Evolutionary conservation across 441 rosid species (phyloP).

Genomic region (Syzygium syzygioides): DNA sequence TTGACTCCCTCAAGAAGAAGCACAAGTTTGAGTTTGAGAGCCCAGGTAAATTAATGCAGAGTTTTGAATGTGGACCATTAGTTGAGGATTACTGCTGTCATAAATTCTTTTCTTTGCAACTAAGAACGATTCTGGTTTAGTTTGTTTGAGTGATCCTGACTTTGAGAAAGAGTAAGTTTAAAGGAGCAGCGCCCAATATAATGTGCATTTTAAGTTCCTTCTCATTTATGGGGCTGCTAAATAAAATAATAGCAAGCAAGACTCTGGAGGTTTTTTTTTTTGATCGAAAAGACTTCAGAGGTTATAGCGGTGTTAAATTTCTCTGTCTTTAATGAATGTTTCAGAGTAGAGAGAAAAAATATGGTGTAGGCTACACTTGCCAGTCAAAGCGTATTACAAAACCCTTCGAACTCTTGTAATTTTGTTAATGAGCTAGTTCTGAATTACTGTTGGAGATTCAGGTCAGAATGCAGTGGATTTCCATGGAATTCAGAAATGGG

Average conservation of each 20-base stretch:
- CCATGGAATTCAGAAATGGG: not conserved
- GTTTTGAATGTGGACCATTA: not conserved
- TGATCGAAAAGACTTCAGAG: not conserved
- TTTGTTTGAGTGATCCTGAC: not conserved
- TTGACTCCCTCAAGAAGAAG: constrained; percentile 47
- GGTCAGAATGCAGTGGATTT: not conserved
- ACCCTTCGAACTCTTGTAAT: not conserved
- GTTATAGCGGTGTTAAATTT: not conserved
- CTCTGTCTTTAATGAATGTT: not conserved
- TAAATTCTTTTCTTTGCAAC: not conserved
- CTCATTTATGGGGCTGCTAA: not conserved
- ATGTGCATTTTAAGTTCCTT: not conserved
- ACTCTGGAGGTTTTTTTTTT: not conserved
- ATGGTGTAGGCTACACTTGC: not conserved
- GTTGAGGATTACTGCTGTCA: not conserved
- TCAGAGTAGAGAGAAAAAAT: not conserved
- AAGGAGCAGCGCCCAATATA: not conserved
- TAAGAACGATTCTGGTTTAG: not conserved
- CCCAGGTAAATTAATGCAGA: constrained; percentile 29
- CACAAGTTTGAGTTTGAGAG: constrained; percentile 39
- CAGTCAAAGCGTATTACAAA: not conserved
- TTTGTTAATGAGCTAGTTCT: not conserved
- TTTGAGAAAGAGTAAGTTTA: not conserved
- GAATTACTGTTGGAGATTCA: not conserved
- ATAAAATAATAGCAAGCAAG: not conserved